A percentile compares a stretch with the other conserved stretches of the same genome.
phyloP scores from a whole-genome alignment of 768 basidiomycete genomes.

The Leccinellum luteum region DNA sequence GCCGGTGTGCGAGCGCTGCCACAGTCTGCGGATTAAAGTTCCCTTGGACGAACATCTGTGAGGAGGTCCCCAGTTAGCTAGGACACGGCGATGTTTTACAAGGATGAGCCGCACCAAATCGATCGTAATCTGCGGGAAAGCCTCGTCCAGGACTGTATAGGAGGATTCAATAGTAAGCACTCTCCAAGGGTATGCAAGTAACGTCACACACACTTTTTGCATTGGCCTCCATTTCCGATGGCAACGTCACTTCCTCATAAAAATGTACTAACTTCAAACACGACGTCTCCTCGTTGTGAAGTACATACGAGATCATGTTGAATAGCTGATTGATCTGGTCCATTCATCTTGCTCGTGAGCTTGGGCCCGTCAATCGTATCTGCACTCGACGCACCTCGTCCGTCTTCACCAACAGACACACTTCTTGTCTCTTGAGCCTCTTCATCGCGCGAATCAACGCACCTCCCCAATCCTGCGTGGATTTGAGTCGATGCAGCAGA shows the following conservation, averaged over 20 bases:
- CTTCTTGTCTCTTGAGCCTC: slow-evolving; percentile 47
- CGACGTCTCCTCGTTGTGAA: slow-evolving; percentile 67
- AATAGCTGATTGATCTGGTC: slow-evolving; percentile 63
- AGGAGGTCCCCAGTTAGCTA: background rate
- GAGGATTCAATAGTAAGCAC: background rate
- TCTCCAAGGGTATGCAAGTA: background rate
- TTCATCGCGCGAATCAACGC: slow-evolving; percentile 45
- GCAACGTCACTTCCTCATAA: slow-evolving; percentile 48
- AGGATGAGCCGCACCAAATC: slow-evolving; percentile 42
- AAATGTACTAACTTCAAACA: slow-evolving; percentile 70
- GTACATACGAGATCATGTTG: slow-evolving; percentile 64
- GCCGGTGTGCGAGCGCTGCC: slow-evolving; percentile 46
- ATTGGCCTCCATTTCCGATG: slow-evolving; percentile 73
- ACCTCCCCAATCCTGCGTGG: slow-evolving; percentile 42
- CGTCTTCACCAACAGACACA: slow-evolving; percentile 59
- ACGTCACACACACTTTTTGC: slow-evolving; percentile 55
- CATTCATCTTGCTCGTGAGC: background rate
- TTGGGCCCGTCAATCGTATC: background rate
- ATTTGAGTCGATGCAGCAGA: slow-evolving; percentile 38
- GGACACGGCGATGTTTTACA: background rate
- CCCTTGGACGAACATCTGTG: slow-evolving; percentile 45
- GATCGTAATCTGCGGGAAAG: slow-evolving; percentile 62
- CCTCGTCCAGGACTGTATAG: slow-evolving; percentile 52
- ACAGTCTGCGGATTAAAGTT: slow-evolving; percentile 45
- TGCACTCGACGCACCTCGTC: slow-evolving; percentile 51